Conservation (phyloP, 2,329 filamentous ascomycete genomes). For the Ascochyta fabae region DNA sequence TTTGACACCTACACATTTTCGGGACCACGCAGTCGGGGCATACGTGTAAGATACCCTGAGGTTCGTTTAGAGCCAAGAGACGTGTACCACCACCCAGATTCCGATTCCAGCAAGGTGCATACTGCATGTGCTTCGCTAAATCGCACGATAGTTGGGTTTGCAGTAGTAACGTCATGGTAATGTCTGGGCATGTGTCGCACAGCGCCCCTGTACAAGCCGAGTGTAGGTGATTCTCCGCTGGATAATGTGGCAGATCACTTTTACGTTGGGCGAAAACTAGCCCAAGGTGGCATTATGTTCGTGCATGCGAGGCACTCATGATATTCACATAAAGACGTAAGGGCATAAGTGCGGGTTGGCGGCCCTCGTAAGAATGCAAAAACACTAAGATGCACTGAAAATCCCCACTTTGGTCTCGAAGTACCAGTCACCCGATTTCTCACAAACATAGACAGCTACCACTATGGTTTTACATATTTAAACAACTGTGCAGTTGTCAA, state of each 20-base stretch:
- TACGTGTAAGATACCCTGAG: neutral
- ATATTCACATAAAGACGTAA: neutral
- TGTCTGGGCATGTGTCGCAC: neutral
- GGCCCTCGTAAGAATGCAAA: neutral
- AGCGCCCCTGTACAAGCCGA: neutral
- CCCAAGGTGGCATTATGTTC: neutral
- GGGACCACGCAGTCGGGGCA: neutral
- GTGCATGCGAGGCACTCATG: neutral
- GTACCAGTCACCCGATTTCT: no score
- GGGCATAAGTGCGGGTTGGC: neutral
- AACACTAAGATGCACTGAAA: neutral
- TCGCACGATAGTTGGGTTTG: neutral
- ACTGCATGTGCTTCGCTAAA: neutral
- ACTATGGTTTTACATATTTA: no score
- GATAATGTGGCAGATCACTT: neutral
- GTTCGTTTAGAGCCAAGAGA: constrained; percentile 3
- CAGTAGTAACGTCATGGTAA: neutral
- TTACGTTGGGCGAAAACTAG: neutral
- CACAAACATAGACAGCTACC: no score
- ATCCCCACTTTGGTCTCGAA: neutral
- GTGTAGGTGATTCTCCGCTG: neutral
- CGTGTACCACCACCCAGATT: constrained; percentile 5
- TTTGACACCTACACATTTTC: neutral
- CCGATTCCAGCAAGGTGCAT: constrained; percentile 2
- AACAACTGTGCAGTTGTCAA: no score